Conservation (phyloP, 495 filamentous ascomycete genomes). For the Mytilinidion resinicola region DNA sequence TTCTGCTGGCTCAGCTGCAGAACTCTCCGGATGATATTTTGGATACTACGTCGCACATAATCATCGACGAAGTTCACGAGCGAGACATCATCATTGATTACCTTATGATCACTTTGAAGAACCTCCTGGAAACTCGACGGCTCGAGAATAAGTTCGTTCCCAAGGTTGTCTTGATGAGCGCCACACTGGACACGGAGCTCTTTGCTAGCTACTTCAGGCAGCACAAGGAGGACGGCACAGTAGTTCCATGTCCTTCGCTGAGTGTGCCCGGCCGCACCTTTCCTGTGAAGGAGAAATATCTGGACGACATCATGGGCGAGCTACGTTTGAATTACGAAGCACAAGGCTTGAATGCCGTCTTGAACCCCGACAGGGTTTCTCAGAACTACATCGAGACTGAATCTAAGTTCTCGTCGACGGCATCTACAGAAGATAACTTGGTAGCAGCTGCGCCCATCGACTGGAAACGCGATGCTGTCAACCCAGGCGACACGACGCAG, state of each 20-base stretch:
- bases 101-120: conserved; percentile 50
- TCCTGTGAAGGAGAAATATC: conserved; percentile 47
- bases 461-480: background rate
- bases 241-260: conserved; percentile 43
- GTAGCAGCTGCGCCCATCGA: no score
- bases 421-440: no score
- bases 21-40: conserved; percentile 38
- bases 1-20: conserved; percentile 48
- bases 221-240: conserved; percentile 3
- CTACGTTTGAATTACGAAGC: conserved; percentile 32
- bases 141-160: conserved; percentile 37
- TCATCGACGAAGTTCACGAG: conserved; percentile 60
- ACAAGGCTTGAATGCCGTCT: background rate
- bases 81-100: conserved; percentile 52
- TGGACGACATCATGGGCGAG: conserved; percentile 44
- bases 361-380: background rate
- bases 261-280: conserved; percentile 52
- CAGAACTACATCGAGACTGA: background rate
- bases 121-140: conserved; percentile 37
- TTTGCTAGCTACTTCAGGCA: conserved; percentile 50
- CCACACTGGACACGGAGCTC: conserved; percentile 50
- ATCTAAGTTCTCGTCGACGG: background rate
- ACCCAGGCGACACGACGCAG: conserved; percentile 16
- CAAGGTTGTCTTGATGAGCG: conserved; percentile 55
- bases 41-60: conserved; percentile 45